phyloP scores from a whole-genome alignment of 2,329 filamentous ascomycete genomes.

The Coleophoma eucalyptorum region DNA sequence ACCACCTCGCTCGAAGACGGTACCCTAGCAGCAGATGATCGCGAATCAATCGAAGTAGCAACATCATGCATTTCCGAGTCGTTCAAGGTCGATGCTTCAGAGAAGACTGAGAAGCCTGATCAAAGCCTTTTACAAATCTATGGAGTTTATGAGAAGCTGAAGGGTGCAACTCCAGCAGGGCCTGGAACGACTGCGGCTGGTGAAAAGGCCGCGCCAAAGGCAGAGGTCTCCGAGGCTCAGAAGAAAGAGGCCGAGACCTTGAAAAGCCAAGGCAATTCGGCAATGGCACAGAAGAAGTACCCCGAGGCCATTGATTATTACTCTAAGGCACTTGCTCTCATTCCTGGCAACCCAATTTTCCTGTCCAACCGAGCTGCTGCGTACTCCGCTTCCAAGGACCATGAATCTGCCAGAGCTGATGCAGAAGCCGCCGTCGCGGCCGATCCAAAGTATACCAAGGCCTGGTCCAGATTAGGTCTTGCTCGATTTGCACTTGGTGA shows the following conservation, averaged over 20 bases:
- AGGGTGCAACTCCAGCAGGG: slow-evolving; percentile 40
- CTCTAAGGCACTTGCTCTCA: slow-evolving; percentile 76
- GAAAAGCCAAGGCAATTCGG: slow-evolving; percentile 88
- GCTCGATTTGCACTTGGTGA: slow-evolving; percentile 91
- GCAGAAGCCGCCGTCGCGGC: slow-evolving; percentile 85
- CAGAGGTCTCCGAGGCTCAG: slow-evolving; percentile 42
- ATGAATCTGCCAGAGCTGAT: slow-evolving; percentile 79
- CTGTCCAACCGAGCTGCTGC: slow-evolving; percentile 96
- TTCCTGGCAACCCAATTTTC: slow-evolving; percentile 90
- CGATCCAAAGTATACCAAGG: slow-evolving; percentile 94
- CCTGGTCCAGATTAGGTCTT: slow-evolving; percentile 89
- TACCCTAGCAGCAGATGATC: slow-evolving; percentile 81
- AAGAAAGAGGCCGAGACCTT: slow-evolving; percentile 82
- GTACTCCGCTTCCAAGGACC: slow-evolving; percentile 79
- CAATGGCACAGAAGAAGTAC: slow-evolving; percentile 95
- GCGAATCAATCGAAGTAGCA: slow-evolving; percentile 91
- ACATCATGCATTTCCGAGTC: slow-evolving; percentile 91
- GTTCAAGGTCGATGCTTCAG: slow-evolving; percentile 88
- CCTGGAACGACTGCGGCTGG: slow-evolving; percentile 38
- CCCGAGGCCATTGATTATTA: slow-evolving; percentile 77
- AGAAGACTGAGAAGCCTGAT: slow-evolving; percentile 74
- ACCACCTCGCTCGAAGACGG: slow-evolving; percentile 80
- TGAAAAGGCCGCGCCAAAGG: slow-evolving; percentile 34
- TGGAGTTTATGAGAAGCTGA: slow-evolving; percentile 93
- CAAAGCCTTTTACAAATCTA: slow-evolving; percentile 92